phyloP scores from a whole-genome alignment of 768 basidiomycete species.

The Serpula lacrymans region DNA sequence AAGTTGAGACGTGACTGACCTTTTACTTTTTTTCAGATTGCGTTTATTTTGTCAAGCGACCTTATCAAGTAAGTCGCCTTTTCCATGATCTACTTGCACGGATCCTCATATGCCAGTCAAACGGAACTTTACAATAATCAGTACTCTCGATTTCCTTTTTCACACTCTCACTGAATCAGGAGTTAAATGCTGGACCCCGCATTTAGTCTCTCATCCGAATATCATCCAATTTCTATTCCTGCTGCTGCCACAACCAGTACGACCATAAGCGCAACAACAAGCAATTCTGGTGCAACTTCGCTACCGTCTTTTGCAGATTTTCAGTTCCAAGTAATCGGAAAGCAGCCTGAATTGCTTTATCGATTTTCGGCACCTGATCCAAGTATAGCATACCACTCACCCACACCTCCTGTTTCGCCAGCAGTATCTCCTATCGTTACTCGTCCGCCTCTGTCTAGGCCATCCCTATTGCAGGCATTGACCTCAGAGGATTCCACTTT shows the following conservation, averaged over 20 bases:
- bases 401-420: conserved; percentile 16
- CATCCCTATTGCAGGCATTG: neutral
- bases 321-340: conserved; percentile 52
- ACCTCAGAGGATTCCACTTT: neutral
- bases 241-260: no score
- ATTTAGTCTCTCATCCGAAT: no score
- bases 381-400: conserved; percentile 23
- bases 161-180: no score
- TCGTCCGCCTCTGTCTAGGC: neutral
- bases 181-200: no score
- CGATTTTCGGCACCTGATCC: conserved; percentile 41
- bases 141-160: neutral
- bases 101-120: neutral
- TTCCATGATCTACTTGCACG: no score
- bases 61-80: no score
- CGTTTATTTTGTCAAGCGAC: no score
- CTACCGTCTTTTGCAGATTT: conserved; percentile 47
- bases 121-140: neutral
- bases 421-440: conserved; percentile 3
- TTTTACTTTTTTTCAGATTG: no score
- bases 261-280: no score
- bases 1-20: no score
- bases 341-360: conserved; percentile 47
- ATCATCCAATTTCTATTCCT: no score
- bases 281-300: no score